phyloP scores from a whole-genome alignment of 306 rosid species.

The Begonia masoniana region DNA sequence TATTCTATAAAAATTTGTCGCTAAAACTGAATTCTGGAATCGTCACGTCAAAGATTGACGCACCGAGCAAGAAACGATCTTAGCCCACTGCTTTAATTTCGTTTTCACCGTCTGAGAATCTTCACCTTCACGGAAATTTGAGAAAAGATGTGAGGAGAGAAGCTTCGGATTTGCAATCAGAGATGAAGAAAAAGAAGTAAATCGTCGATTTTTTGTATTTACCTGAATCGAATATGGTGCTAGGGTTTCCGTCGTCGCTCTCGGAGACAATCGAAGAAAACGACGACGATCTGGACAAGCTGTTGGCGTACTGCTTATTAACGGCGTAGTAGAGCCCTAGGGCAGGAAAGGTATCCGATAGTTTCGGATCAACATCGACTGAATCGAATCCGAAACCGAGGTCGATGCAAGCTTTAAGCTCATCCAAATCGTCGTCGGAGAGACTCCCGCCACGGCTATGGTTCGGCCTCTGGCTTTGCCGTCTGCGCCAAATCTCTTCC shows the following conservation, averaged over 20 bases:
- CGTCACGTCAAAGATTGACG: conserved; percentile 23
- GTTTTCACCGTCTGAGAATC: conserved; percentile 73
- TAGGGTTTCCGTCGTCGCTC: conserved; percentile 16
- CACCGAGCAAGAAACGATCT: conserved; percentile 94
- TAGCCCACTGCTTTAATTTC: conserved; percentile 89
- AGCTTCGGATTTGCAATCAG: conserved; percentile 1
- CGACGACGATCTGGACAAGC: conserved; percentile 19
- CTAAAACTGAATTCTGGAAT: no score
- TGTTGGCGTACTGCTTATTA: conserved; percentile 40
- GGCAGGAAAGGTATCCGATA: conserved; percentile 77
- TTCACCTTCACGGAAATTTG: conserved; percentile 35
- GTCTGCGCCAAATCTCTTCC: conserved; percentile 85
- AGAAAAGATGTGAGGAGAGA: no score
- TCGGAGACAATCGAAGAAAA: conserved; percentile 39
- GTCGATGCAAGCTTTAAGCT: conserved; percentile 86
- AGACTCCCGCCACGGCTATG: conserved; percentile 65
- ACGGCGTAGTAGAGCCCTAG: conserved; percentile 72
- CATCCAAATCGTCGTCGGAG: conserved; percentile 75
- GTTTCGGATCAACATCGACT: conserved; percentile 43
- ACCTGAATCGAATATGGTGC: not conserved
- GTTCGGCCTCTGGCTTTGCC: conserved; percentile 44
- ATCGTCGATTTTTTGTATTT: not conserved
- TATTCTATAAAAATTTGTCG: no score
- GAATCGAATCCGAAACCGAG: conserved; percentile 79
- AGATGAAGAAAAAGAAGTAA: not conserved